Conservation (phyloP, 2,329 filamentous ascomycete species). For the Lachnellula cervina region DNA sequence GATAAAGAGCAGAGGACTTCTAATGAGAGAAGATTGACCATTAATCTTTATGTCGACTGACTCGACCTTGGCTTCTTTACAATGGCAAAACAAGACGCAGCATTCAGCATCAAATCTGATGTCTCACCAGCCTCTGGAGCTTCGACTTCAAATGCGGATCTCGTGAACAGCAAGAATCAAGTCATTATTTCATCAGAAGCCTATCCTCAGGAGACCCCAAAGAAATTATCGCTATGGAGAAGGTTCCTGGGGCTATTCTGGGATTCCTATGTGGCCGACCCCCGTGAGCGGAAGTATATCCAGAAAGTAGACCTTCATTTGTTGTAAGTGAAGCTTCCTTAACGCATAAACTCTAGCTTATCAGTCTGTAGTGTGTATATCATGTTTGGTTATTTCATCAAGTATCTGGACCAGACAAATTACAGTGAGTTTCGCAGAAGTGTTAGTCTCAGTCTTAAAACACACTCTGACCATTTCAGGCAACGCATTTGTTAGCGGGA, state of each 20-base stretch:
- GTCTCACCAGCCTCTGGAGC: too few relatives aligned
- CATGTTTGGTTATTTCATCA: constrained; percentile 13
- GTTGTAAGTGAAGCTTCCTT: constrained; percentile 2
- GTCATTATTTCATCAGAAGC: too few relatives aligned
- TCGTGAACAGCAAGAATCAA: too few relatives aligned
- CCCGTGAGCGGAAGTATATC: constrained; percentile 8
- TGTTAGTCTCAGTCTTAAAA: constrained; percentile 5
- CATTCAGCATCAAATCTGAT: too few relatives aligned
- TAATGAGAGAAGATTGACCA: too few relatives aligned
- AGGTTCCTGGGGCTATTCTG: background rate
- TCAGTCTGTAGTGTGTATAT: background rate
- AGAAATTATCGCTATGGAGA: background rate
- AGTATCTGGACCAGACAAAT: constrained; percentile 12
- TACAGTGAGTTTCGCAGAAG: constrained; percentile 2
- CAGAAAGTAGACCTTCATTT: constrained; percentile 5
- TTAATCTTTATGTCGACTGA: too few relatives aligned
- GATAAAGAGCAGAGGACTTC: too few relatives aligned
- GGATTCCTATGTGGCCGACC: constrained; percentile 1
- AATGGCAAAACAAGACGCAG: too few relatives aligned
- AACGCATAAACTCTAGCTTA: background rate
- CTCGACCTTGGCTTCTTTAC: too few relatives aligned
- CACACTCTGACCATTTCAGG: constrained; percentile 18
- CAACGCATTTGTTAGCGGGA: constrained; percentile 37
- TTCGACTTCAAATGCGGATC: too few relatives aligned
- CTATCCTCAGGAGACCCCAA: too few relatives aligned